Conservation (phyloP, 2,329 filamentous ascomycete species). For the Exophiala aquamarina region DNA sequence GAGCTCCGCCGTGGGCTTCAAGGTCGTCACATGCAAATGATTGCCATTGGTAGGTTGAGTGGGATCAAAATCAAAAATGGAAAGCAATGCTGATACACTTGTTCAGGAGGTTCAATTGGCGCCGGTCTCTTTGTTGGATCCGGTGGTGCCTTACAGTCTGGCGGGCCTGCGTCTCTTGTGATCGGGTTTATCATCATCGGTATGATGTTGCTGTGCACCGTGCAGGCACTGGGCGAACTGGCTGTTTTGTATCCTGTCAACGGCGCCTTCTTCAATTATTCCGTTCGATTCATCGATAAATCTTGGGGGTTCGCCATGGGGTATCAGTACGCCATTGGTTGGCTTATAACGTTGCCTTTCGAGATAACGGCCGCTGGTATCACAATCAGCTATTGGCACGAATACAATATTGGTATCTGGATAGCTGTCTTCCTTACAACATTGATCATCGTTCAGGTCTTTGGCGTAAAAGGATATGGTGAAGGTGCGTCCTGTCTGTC, state of each 20-base stretch:
- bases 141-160: constrained; percentile 33
- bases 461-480: constrained; percentile 83
- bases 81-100: not conserved
- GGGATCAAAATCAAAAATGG: not conserved
- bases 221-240: constrained; percentile 88
- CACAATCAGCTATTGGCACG: constrained; percentile 38
- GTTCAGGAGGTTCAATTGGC: constrained; percentile 40
- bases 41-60: constrained; percentile 25
- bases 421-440: constrained; percentile 76
- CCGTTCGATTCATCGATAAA: constrained; percentile 89
- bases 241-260: constrained; percentile 87
- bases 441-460: constrained; percentile 80
- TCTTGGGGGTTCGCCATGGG: constrained; percentile 90
- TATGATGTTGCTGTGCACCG: constrained; percentile 84
- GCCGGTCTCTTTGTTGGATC: constrained; percentile 28
- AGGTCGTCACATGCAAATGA: constrained; percentile 29
- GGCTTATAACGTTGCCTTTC: constrained; percentile 78
- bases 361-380: constrained; percentile 86
- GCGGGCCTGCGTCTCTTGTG: constrained; percentile 39
- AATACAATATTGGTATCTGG: constrained; percentile 64
- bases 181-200: constrained; percentile 58
- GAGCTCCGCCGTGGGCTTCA: constrained; percentile 47
- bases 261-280: constrained; percentile 88
- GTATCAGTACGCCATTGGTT: constrained; percentile 91
- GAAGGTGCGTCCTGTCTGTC: constrained; percentile 45